Percentiles rank a stretch among this genome's conserved stretches.
These are phyloP conservation scores for Lepidium didymum DNA, from an alignment of 345 rosid genomes.

Conservation along the genomic window DNA sequence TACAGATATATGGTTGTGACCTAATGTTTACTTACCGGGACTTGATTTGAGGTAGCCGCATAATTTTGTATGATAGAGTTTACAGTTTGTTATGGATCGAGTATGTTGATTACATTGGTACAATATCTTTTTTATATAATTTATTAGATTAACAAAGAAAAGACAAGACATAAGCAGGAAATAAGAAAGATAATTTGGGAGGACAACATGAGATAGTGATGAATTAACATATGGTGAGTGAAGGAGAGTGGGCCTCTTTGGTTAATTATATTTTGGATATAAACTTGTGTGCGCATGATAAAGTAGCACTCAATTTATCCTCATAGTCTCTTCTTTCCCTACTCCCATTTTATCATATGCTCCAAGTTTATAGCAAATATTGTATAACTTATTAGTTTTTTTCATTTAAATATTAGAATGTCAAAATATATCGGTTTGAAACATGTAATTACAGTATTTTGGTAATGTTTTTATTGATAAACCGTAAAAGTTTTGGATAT, in stretches of 20 bases:
- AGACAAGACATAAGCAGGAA: neutral
- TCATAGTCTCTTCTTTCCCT: constrained; percentile 12
- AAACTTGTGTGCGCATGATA: constrained; percentile 65
- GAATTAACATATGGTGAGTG: constrained; percentile 22
- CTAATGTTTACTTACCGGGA: too few species aligned
- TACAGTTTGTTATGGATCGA: too few species aligned
- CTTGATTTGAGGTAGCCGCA: too few species aligned
- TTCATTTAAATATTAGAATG: neutral
- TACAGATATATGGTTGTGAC: neutral
- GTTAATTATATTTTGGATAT: constrained; percentile 16
- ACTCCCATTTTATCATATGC: neutral
- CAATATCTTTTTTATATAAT: neutral
- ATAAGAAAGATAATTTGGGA: constrained; percentile 7
- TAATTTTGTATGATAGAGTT: too few species aligned
- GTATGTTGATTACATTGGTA: too few species aligned
- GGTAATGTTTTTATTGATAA: too few species aligned
- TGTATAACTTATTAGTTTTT: neutral
- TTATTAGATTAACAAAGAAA: neutral
- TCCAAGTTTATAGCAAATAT: neutral
- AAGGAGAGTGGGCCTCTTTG: constrained; percentile 35
- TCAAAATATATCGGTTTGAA: neutral
- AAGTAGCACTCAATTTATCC: constrained; percentile 59
- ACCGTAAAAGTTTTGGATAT: too few species aligned
- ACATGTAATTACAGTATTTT: neutral
- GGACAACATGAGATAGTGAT: constrained; percentile 28